Evolutionary conservation across 2,329 filamentous ascomycete genomes (phyloP).

Genomic region (Scleromitrula shiraiana): DNA sequence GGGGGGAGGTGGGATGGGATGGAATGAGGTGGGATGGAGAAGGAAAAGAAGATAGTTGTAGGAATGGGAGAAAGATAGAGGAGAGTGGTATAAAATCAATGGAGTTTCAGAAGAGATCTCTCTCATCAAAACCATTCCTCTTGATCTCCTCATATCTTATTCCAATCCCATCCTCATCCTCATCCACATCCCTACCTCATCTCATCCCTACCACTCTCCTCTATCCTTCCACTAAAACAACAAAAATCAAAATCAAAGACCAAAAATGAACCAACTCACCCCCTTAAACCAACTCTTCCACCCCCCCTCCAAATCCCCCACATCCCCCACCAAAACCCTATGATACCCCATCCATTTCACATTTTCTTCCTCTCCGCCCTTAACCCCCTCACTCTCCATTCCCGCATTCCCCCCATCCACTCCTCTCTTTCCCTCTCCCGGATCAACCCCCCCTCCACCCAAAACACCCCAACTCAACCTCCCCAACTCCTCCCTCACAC

Average conservation of each 20-base stretch:
- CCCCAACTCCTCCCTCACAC: conserved; percentile 38
- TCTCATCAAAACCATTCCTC: too few relatives aligned
- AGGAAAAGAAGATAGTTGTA: neutral
- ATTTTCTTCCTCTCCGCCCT: conserved; percentile 42
- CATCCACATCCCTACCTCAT: neutral
- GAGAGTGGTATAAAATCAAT: neutral
- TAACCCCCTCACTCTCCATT: neutral
- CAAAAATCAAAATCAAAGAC: neutral
- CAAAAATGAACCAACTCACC: neutral
- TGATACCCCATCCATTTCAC: conserved; percentile 13
- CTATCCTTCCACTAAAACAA: neutral
- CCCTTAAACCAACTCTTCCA: conserved; percentile 18
- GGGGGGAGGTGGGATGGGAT: too few relatives aligned
- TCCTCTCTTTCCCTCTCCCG: conserved; percentile 53
- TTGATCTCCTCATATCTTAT: too few relatives aligned
- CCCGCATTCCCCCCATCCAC: conserved; percentile 42
- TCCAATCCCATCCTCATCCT: neutral
- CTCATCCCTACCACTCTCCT: too few relatives aligned
- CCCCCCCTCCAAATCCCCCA: conserved; percentile 19
- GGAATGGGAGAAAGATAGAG: neutral
- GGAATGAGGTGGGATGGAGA: too few relatives aligned
- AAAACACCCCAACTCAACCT: conserved; percentile 50
- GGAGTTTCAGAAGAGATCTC: too few relatives aligned
- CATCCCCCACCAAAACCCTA: conserved; percentile 24
- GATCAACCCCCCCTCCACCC: conserved; percentile 57